These are phyloP conservation scores for Flaveria sonorensis DNA, from an alignment of 129 eudicot genomes.

Conservation along the genomic window DNA sequence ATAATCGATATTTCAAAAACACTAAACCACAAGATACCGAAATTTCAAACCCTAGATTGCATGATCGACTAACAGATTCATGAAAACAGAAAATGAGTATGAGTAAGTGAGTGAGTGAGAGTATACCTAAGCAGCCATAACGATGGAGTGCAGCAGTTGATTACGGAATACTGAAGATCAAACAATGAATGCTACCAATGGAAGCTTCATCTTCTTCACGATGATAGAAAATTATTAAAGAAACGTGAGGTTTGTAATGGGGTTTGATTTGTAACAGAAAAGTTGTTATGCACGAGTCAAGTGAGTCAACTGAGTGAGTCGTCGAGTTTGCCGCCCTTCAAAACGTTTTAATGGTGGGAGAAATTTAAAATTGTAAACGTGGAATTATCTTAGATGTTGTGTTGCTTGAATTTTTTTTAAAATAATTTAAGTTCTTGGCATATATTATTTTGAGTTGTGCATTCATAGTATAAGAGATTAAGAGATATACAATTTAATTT, in stretches of 20 bases:
- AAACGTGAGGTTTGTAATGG: neutral
- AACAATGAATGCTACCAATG: neutral
- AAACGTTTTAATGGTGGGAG: neutral
- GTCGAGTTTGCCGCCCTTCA: neutral
- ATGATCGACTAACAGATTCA: neutral
- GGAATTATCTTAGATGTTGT: neutral
- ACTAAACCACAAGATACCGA: neutral
- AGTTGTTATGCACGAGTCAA: neutral
- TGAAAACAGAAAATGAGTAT: neutral
- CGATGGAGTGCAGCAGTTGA: neutral
- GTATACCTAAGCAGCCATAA: neutral
- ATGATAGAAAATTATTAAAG: no score
- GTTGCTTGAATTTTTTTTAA: no score
- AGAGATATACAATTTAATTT: no score
- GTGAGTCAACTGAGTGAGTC: neutral
- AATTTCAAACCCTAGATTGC: constrained; percentile 6
- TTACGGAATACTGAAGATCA: neutral
- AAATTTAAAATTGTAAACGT: neutral
- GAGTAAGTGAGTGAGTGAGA: neutral
- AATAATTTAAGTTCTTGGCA: neutral
- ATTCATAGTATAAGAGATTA: no score
- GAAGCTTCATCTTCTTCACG: no score
- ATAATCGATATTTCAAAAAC: neutral
- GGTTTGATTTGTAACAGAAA: constrained; percentile 13
- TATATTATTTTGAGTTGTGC: no score